Conservation (phyloP, 1,139 yeast genomes). For the Entelexis paramagnoliae region DNA sequence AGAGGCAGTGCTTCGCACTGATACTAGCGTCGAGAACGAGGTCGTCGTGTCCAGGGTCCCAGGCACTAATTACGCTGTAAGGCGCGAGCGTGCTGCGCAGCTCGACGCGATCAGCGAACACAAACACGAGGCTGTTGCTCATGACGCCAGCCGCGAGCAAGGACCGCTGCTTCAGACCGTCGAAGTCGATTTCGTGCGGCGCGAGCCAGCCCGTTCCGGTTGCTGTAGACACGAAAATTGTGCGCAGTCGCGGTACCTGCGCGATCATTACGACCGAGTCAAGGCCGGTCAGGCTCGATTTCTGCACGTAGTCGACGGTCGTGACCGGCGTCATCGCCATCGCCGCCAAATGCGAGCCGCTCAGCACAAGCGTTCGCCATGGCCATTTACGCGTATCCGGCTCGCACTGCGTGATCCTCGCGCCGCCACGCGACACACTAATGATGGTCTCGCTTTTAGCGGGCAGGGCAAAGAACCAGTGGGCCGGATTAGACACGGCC, state of each 20-base stretch:
- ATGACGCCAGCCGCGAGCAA: constrained; percentile 1
- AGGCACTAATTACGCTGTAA: neutral
- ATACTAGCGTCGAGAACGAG: neutral
- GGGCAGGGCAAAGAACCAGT: neutral
- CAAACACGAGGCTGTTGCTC: neutral
- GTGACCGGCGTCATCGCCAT: neutral
- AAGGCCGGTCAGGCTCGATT: neutral
- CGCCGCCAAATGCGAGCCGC: neutral
- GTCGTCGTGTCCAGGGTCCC: neutral
- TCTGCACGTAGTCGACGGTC: neutral
- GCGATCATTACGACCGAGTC: neutral
- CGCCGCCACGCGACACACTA: neutral
- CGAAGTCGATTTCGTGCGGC: neutral
- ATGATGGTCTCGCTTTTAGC: neutral
- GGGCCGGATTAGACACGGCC: neutral
- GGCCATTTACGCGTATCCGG: constrained; percentile 13
- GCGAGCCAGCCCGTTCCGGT: constrained; percentile 2
- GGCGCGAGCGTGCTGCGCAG: constrained; percentile 3
- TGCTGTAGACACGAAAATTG: neutral
- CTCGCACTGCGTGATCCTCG: neutral
- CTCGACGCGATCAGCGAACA: neutral
- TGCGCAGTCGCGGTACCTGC: neutral
- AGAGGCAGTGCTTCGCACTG: neutral
- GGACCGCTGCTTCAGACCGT: neutral
- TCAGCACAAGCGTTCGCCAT: constrained; percentile 3